Conservation (phyloP, 2,329 filamentous ascomycete genomes). For the Paraconiothyrium sp. region DNA sequence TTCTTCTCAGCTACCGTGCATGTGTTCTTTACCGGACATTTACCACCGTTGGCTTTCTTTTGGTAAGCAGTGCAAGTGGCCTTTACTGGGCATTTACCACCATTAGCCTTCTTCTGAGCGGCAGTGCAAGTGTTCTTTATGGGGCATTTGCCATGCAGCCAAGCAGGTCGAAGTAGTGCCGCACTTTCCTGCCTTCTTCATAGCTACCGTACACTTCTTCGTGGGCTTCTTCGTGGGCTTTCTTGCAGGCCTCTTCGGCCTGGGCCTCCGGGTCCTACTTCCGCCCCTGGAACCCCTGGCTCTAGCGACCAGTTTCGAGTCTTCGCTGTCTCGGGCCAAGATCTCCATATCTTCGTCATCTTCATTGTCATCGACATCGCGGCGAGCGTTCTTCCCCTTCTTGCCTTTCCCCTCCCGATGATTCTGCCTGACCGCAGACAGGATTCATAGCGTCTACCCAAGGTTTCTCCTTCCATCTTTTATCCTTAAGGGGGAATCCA, state of each 20-base stretch:
- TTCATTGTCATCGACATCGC: constrained; percentile 10
- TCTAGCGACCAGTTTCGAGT: constrained; percentile 10
- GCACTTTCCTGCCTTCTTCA: constrained; percentile 14
- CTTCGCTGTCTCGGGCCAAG: constrained; percentile 6
- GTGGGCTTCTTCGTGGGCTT: constrained; percentile 10
- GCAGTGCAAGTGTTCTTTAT: constrained; percentile 3
- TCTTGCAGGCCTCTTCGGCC: constrained; percentile 11
- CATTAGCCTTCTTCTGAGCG: constrained; percentile 2
- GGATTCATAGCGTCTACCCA: neutral
- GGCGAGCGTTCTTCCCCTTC: constrained; percentile 12
- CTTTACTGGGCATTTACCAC: constrained; percentile 5
- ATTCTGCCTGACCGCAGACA: constrained; percentile 9
- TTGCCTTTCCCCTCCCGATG: constrained; percentile 10
- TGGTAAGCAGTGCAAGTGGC: constrained; percentile 9
- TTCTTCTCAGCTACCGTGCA: constrained; percentile 16
- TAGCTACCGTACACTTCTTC: constrained; percentile 8
- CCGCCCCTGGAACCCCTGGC: constrained; percentile 9
- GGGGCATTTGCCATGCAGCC: constrained; percentile 5
- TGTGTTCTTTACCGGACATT: constrained; percentile 5
- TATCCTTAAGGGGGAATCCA: constrained; percentile 10
- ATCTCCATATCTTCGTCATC: constrained; percentile 8
- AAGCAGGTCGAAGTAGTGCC: constrained; percentile 8
- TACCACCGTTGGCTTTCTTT: constrained; percentile 11
- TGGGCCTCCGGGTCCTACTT: constrained; percentile 8
- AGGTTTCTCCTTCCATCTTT: constrained; percentile 11